These are phyloP conservation scores for Volvox carteri DNA, from an alignment of 163 green algal species.

Conservation along the genomic window DNA sequence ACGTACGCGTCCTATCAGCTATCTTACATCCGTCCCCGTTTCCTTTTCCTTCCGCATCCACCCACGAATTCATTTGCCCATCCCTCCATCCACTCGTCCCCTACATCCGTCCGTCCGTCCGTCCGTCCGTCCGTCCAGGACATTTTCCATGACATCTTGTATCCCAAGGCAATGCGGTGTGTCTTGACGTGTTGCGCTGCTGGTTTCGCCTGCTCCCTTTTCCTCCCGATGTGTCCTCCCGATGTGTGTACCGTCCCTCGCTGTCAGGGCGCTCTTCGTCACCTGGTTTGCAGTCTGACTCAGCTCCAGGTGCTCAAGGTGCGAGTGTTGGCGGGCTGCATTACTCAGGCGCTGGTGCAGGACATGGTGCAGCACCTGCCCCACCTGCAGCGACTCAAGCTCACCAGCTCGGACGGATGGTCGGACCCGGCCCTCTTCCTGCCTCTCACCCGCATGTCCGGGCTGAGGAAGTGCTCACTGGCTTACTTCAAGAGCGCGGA, in stretches of 20 bases:
- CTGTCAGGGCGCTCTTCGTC: slow-evolving; percentile 19
- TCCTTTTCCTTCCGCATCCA: no score
- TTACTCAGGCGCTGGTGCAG: slow-evolving; percentile 54
- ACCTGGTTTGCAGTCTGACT: slow-evolving; percentile 45
- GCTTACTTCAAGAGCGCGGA: slow-evolving; percentile 48
- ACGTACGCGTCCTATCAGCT: no score
- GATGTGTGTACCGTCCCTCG: not conserved
- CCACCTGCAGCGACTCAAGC: slow-evolving; percentile 65
- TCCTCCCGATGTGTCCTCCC: no score
- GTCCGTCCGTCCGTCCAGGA: no score
- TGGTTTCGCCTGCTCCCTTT: no score
- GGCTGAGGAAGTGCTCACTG: slow-evolving; percentile 54
- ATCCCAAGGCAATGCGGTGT: no score
- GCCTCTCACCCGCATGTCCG: slow-evolving; percentile 42
- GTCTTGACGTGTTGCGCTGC: no score
- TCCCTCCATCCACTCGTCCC: no score
- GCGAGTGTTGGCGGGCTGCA: slow-evolving; percentile 63
- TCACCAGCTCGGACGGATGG: slow-evolving; percentile 47
- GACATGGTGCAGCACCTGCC: slow-evolving; percentile 62
- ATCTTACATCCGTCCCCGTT: no score
- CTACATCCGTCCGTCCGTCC: no score
- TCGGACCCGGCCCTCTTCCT: slow-evolving; percentile 37
- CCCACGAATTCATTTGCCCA: no score
- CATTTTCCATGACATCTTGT: no score
- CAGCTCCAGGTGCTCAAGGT: slow-evolving; percentile 59